These are phyloP conservation scores for Begonia fuchsioides DNA, from an alignment of 306 rosid genomes.

Conservation along the genomic window DNA sequence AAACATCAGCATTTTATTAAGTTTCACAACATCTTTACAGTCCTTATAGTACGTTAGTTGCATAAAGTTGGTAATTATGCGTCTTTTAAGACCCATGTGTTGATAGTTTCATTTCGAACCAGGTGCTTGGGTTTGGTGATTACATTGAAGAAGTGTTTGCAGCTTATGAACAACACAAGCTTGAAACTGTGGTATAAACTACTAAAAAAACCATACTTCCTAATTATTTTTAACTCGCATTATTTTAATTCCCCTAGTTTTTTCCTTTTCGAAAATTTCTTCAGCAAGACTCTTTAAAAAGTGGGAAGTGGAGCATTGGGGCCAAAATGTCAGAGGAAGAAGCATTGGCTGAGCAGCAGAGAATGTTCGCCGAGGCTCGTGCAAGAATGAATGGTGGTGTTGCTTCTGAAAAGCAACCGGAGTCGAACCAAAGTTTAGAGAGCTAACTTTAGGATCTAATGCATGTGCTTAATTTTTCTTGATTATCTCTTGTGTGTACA, in stretches of 20 bases:
- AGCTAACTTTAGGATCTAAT: conserved; percentile 50
- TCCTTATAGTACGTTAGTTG: too few relatives aligned
- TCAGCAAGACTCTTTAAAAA: conserved; percentile 66
- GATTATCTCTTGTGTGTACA: conserved; percentile 37
- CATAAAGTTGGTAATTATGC: too few relatives aligned
- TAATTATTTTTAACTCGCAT: too few relatives aligned
- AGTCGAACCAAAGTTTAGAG: conserved; percentile 66
- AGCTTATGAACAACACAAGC: conserved; percentile 72
- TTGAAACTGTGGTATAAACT: conserved; percentile 51
- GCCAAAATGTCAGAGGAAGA: conserved; percentile 91
- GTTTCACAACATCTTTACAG: too few relatives aligned
- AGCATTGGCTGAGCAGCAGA: conserved; percentile 91
- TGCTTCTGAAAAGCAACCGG: conserved; percentile 47
- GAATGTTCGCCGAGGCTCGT: conserved; percentile 98
- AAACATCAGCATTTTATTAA: too few relatives aligned
- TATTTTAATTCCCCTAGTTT: neutral
- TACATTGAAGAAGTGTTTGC: conserved; percentile 71
- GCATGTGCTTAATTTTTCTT: neutral
- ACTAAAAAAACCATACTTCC: too few relatives aligned
- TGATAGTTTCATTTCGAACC: neutral
- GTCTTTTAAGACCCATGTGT: too few relatives aligned
- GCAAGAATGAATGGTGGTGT: conserved; percentile 68
- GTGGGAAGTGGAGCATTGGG: conserved; percentile 67
- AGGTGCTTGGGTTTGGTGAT: conserved; percentile 73
- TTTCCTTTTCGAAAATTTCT: conserved; percentile 4